These are phyloP conservation scores for Nemania sp. DNA, from an alignment of 2,329 filamentous ascomycete species.

Conservation along the genomic window DNA sequence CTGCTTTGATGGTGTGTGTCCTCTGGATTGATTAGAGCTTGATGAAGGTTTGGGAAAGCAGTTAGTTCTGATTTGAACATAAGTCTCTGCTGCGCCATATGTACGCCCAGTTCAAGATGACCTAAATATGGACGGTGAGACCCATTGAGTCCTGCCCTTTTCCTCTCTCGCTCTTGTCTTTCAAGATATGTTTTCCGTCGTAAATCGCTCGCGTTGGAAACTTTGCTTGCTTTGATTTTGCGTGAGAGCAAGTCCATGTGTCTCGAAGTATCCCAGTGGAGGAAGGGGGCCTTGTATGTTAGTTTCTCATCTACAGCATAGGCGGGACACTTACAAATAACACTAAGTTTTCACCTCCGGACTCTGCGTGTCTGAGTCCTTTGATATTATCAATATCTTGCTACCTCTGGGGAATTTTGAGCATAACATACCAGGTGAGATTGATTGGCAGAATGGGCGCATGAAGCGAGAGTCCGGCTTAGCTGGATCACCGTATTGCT, in stretches of 20 bases:
- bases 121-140: background rate
- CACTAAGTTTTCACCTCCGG: constrained; percentile 2
- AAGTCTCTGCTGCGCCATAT: background rate
- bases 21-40: background rate
- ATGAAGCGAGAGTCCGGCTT: constrained; percentile 20
- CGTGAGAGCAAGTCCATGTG: constrained; percentile 12
- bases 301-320: background rate
- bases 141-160: background rate
- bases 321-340: constrained; percentile 5
- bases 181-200: background rate
- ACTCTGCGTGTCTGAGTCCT: background rate
- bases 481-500: constrained; percentile 5
- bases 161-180: background rate
- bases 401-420: background rate
- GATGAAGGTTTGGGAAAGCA: background rate
- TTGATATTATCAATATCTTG: background rate
- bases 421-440: constrained; percentile 19
- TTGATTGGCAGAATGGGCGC: constrained; percentile 18
- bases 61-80: background rate
- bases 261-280: constrained; percentile 23
- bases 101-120: background rate
- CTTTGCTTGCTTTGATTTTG: constrained; percentile 2
- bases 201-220: background rate
- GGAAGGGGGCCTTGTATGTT: constrained; percentile 15
- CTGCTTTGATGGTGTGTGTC: background rate